Conservation (phyloP, 2,329 filamentous ascomycete genomes). For the Triangularia setosa region DNA sequence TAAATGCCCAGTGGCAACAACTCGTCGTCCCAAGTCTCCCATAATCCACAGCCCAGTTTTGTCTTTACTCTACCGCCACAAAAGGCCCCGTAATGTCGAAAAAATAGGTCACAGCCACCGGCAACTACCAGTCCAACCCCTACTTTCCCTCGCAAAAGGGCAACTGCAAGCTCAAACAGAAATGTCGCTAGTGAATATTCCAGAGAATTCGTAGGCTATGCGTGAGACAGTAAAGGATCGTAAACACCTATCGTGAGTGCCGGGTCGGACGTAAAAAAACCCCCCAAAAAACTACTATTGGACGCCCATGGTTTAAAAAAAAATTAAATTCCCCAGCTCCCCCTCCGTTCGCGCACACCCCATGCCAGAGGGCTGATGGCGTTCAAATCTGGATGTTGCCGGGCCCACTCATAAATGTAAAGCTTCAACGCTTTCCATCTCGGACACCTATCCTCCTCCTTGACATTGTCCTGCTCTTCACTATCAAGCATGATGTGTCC, state of each 20-base stretch:
- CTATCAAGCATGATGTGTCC: constrained; percentile 72
- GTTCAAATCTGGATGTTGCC: constrained; percentile 74
- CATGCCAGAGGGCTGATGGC: constrained; percentile 57
- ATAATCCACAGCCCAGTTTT: neutral
- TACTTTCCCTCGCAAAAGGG: neutral
- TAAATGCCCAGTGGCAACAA: neutral
- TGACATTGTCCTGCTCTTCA: constrained; percentile 34
- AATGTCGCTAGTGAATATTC: constrained; percentile 1
- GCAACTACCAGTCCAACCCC: too few relatives aligned
- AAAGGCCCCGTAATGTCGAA: neutral
- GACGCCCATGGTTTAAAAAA: constrained; percentile 4
- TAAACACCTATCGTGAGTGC: neutral
- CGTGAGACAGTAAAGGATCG: neutral
- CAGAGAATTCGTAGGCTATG: neutral
- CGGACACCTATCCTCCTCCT: constrained; percentile 53
- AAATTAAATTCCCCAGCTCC: constrained; percentile 66
- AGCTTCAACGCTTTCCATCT: constrained; percentile 79
- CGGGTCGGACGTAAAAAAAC: neutral
- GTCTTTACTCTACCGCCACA: neutral
- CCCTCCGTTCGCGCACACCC: constrained; percentile 63
- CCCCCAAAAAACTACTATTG: neutral
- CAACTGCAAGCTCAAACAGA: neutral
- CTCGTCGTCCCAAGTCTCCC: neutral
- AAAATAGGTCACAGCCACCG: neutral
- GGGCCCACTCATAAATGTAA: constrained; percentile 87